Conservation (phyloP, 768 basidiomycete species). For the Rhodocollybia butyracea region DNA sequence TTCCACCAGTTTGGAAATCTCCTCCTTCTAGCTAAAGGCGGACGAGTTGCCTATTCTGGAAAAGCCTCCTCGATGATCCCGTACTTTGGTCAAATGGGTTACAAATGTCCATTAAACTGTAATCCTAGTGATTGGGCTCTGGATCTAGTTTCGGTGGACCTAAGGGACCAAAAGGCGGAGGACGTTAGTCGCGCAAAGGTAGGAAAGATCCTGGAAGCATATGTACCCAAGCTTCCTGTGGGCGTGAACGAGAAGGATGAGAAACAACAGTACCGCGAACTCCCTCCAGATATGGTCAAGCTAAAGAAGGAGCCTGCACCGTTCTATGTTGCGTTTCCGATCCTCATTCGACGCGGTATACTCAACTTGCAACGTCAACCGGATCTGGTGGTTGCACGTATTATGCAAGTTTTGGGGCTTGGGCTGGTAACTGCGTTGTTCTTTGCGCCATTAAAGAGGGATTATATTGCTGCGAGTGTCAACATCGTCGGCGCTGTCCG, state of each 20-base stretch:
- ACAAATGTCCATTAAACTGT: constrained; percentile 65
- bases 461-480: constrained; percentile 9
- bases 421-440: constrained; percentile 6
- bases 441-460: constrained; percentile 9
- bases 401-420: neutral
- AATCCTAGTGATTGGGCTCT: constrained; percentile 65
- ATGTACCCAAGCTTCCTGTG: neutral
- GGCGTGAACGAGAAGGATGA: neutral
- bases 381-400: constrained; percentile 1
- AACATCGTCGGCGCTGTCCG: constrained; percentile 8
- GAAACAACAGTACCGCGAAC: neutral
- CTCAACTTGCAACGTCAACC: constrained; percentile 5
- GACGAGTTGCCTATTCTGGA: constrained; percentile 65
- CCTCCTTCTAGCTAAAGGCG: constrained; percentile 61
- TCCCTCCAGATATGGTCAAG: neutral
- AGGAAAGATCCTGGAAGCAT: constrained; percentile 2
- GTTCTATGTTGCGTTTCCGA: constrained; percentile 3
- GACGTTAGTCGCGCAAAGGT: constrained; percentile 6
- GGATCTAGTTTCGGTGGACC: constrained; percentile 11
- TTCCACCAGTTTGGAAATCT: constrained; percentile 57
- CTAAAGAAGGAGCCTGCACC: constrained; percentile 1
- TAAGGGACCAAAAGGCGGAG: constrained; percentile 7
- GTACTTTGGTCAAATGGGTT: constrained; percentile 60
- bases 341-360: constrained; percentile 6
- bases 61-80: constrained; percentile 48